A percentile compares a stretch with the other conserved stretches of the same genome.
Conservation (phyloP, 805 yeast species). For the Metschnikowia matae region DNA sequence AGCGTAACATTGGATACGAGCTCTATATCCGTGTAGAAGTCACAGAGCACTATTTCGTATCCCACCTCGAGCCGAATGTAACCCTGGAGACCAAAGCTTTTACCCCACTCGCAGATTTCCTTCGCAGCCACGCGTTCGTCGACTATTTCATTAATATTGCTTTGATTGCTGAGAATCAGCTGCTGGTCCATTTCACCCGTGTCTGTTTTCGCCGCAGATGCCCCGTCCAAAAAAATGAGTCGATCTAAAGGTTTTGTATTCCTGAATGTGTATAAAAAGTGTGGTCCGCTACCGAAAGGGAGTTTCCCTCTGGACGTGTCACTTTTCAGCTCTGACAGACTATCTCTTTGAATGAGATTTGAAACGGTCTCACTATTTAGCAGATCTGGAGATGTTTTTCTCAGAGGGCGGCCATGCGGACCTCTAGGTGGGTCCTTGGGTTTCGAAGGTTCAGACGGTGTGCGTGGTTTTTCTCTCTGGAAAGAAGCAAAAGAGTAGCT, state of each 20-base stretch:
- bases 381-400: background rate
- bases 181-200: conserved; percentile 61
- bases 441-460: background rate
- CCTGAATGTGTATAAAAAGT: conserved; percentile 42
- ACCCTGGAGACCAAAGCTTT: conserved; percentile 54
- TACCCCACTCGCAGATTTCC: conserved; percentile 53
- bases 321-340: background rate
- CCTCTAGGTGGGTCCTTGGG: background rate
- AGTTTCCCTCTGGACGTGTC: background rate
- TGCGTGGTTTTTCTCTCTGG: conserved; percentile 10
- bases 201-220: conserved; percentile 57
- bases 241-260: conserved; percentile 45
- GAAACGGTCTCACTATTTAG: background rate
- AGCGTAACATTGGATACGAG: conserved; percentile 45
- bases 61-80: conserved; percentile 56
- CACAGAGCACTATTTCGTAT: conserved; percentile 58
- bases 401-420: background rate
- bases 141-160: conserved; percentile 20
- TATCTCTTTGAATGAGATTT: background rate
- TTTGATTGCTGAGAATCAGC: conserved; percentile 20
- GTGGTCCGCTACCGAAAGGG: background rate
- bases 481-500: conserved; percentile 46
- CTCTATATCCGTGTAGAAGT: conserved; percentile 47
- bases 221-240: conserved; percentile 57
- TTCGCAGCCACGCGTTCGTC: conserved; percentile 46